phyloP scores from a whole-genome alignment of 108 stramenopile genomes.

The Nannochloropsis oceanica region DNA sequence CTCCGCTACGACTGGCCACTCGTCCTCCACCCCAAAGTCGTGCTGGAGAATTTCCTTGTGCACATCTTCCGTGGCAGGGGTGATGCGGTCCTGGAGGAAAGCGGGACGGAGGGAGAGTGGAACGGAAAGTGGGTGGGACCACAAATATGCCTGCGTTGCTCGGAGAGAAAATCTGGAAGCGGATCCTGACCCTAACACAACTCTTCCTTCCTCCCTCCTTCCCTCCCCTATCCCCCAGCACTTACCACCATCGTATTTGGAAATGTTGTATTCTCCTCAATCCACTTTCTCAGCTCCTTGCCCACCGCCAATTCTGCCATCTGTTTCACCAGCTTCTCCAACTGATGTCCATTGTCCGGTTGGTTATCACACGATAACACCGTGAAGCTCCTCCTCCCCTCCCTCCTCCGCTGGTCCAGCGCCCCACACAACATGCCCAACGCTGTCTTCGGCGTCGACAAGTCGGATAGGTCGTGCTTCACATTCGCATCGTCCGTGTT shows the following conservation, averaged over 20 bases:
- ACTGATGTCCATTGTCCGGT: slow-evolving; percentile 40
- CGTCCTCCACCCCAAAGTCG: slow-evolving; percentile 36
- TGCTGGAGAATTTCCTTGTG: slow-evolving; percentile 17
- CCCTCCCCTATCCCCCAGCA: not conserved
- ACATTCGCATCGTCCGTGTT: slow-evolving; percentile 31
- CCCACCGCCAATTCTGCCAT: slow-evolving; percentile 12
- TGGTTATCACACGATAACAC: slow-evolving; percentile 48
- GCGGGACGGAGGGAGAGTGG: too few species aligned
- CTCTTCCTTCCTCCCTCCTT: not conserved
- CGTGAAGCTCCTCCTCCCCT: slow-evolving; percentile 27
- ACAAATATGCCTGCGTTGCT: too few species aligned
- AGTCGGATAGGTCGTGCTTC: slow-evolving; percentile 14
- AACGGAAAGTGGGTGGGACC: too few species aligned
- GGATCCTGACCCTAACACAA: not conserved
- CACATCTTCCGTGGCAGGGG: slow-evolving; percentile 31
- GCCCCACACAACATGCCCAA: slow-evolving; percentile 29
- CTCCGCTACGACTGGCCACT: slow-evolving; percentile 44
- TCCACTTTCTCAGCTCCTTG: slow-evolving; percentile 32
- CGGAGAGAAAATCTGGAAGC: too few species aligned
- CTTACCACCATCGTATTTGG: slow-evolving; percentile 47
- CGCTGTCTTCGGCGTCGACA: slow-evolving; percentile 10
- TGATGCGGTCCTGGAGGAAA: slow-evolving; percentile 44
- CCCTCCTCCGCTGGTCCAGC: slow-evolving; percentile 6
- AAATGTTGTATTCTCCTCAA: slow-evolving; percentile 39
- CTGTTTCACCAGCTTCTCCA: slow-evolving; percentile 23